Base-by-base conservation (phyloP, 2,329 filamentous ascomycete species). In the Chaetomiaceae sp. region DNA sequence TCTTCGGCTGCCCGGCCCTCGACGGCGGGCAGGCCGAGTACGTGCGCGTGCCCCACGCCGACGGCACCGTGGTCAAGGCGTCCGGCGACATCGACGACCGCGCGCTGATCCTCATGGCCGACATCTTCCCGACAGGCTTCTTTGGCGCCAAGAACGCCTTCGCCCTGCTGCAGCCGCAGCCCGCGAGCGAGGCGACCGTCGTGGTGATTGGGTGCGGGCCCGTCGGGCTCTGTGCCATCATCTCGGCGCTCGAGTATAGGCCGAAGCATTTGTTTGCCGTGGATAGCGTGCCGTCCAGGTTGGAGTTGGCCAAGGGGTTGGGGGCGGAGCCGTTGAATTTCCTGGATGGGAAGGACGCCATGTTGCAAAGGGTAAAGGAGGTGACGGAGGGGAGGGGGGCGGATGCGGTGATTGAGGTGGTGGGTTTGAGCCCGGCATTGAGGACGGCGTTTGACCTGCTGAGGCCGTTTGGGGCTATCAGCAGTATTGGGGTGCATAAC, bases 251-350 rank as follows among this genome's bases (percentile, higher is more conserved):
- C n/a, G 83, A 89, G 63, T 85, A 84, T 68, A 81, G 82, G 59
- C 89, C 90, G 1, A 87, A 84, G 67, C 78, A 88, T 64, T 70
- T 95, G 2, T 83, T 95, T 56, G 89, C 89, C 5, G 80, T 95
- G 44, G 90, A 95, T 70, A 84, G 85, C 8, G 81, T 95, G 7
- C 82, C 86, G 2, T 84, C 82, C 55, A 79, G 91, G 51, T 76
- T 96, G 37, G 82, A 86, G 48, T 75, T 89, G 37, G 91, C 90
- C 21, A 80, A 76, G 66, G 77, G 74, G 2, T 74, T 96, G 1
- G 90, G 90, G 2, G 91, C 89, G 2, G 89, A 92, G 69, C 85
- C 89, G 0, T 83, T 90, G 70, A 91, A 95, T 67, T 92, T 92
- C 69, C 71, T 79, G 64, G 81, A 89, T 55, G 60, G 59, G 8